Base-by-base conservation (phyloP, 2,329 filamentous ascomycete species). In the Cercospora nicotianae region DNA sequence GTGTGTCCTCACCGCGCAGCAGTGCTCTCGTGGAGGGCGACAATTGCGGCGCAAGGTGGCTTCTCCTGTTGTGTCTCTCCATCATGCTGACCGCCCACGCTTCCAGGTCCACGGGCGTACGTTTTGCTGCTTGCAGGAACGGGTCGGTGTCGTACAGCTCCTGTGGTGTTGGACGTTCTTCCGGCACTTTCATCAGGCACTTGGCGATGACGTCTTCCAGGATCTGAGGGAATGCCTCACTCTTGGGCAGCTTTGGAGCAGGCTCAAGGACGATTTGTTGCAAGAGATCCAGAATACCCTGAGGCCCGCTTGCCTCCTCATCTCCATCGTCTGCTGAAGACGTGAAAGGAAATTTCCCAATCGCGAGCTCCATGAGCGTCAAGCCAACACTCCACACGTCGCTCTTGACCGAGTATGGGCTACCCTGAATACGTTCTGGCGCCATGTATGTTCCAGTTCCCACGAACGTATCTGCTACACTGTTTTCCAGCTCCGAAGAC, bases 391-490 rank as follows among this genome's bases (percentile, higher is more conserved):
- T 97, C 95, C 95, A 99, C 3, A 99, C 95, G 79, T 99, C 95
- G 12, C 94, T 97, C 80, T 97, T 97, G 76, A 99, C 94, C 0
- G 94, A 97, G 81, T 99, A 99, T 75, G 92, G 93, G 71, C 95
- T 93, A 70, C 95, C 95, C 79, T 98, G 94, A 73, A 99, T 99
- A 79, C 95, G 89, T 83, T 99, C 95, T 0, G 95, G 95, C 0
- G 95, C 95, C 95, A 99, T 99, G 84, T 99, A 99, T 65, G 95
- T 99, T 42, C 95, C 97, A 1, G 95, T 99, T 63, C 95, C 95
- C 39, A 99, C 95, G 76, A 99, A 99, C 0, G 95, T 99, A 78
- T 98, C 94, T 62, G 95, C 95, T 72, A 99, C 93, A 4, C 95
- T 98, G 82, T 98, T 98, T 79, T 98, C 93, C 16, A 97, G 87